Base-by-base conservation (phyloP, 257 asterid genomes). In the Scutellaria galericulata region DNA sequence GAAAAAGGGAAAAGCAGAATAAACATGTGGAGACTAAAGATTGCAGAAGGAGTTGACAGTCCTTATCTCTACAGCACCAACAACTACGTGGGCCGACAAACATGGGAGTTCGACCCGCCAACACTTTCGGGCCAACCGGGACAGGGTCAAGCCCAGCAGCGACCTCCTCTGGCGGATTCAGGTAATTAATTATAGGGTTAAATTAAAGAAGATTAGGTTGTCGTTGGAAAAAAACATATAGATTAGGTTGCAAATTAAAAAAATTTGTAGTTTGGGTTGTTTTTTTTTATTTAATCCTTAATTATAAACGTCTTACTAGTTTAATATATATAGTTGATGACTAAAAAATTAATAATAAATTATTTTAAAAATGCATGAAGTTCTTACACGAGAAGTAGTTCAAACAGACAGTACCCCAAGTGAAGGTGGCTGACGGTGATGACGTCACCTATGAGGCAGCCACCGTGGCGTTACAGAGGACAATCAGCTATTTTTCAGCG, bases 401-500 rank as follows among this genome's bases (percentile, higher is more conserved):
- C 78, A 75, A 81, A 70, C 96, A 84, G 71, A 82, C 74, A 31
- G 81, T 86, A 62, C 83, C 87, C 10, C 79, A 73, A 71, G 87
- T 88, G 75, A 90, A 83, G 83, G 85, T 88, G n/a, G 87, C 52
- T n/a, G 91, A 84, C 9, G 93, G 72, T 0, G 88, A 88, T 79
- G 93, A 88, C 14, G 79, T 90, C 37, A 86, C 82, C 62, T 71
- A 83, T 6, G 91, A 88, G 73, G 45, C 79, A 18, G 90, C 92
- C 42, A 80, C 90, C 11, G 24, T 73, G 41, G 41, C 91, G 5
- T 66, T 88, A 39, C 82, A 75, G 39, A 75, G 95, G 66, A 86
- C 85, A 0, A 86, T 82, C 8, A 78, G 68, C 63, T 88, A 86
- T 77, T 83, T 82, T 20, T 79, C 90, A 1, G 95, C 95, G 18